A percentile compares a stretch with the other conserved stretches of the same genome.
Evolutionary conservation across 495 filamentous ascomycete genomes (phyloP).

Genomic region (Talaromyces borbonicus): DNA sequence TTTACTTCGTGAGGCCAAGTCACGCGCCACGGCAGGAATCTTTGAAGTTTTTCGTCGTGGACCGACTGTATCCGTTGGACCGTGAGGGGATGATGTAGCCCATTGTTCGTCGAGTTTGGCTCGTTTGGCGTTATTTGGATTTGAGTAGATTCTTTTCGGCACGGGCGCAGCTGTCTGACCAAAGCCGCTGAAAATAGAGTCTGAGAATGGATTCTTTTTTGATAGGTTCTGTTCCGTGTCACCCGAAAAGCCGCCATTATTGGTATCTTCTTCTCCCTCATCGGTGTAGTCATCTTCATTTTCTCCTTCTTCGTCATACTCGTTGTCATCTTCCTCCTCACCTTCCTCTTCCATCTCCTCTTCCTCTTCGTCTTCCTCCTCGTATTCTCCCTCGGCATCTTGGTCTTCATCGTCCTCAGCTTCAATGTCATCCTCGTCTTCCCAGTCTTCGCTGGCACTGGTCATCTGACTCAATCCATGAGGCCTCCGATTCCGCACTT

Average conservation of each 20-base stretch:
- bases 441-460: slow-evolving; percentile 25
- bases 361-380: slow-evolving; percentile 24
- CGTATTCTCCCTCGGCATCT: slow-evolving; percentile 23
- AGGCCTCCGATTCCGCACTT: slow-evolving; percentile 13
- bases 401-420: slow-evolving; percentile 27
- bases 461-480: slow-evolving; percentile 22
- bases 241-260: slow-evolving; percentile 28
- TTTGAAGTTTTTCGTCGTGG: slow-evolving; percentile 38
- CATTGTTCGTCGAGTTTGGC: slow-evolving; percentile 36
- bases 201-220: slow-evolving; percentile 25
- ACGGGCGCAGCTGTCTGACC: slow-evolving; percentile 9
- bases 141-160: slow-evolving; percentile 34
- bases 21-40: slow-evolving; percentile 38
- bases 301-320: slow-evolving; percentile 31
- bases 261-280: slow-evolving; percentile 19
- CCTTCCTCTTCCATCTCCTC: slow-evolving; percentile 23
- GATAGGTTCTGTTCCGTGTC: slow-evolving; percentile 18
- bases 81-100: slow-evolving; percentile 24
- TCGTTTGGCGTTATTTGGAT: slow-evolving; percentile 33
- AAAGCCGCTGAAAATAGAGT: slow-evolving; percentile 22
- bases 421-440: slow-evolving; percentile 19
- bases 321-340: slow-evolving; percentile 19
- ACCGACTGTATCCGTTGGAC: slow-evolving; percentile 28
- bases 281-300: slow-evolving; percentile 21
- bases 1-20: slow-evolving; percentile 26